Evolutionary conservation across 2,329 filamentous ascomycete genomes (phyloP).

Genomic region (Salinomyces thailandicus): DNA sequence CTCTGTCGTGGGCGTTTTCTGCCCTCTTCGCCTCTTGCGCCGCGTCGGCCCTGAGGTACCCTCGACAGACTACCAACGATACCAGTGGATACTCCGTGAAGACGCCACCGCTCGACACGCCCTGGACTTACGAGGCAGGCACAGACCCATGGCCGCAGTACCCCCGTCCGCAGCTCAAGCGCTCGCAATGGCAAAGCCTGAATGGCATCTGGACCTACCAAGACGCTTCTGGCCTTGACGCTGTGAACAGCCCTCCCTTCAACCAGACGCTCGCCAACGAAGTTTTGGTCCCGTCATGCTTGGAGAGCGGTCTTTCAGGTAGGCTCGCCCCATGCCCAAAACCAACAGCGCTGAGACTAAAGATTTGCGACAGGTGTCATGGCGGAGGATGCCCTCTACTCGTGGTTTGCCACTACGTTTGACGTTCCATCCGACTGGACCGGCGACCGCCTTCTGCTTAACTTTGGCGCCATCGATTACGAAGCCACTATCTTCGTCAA

Average conservation of each 20-base stretch:
- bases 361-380: constrained; percentile 14
- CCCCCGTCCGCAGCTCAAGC: constrained; percentile 45
- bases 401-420: constrained; percentile 39
- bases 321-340: neutral
- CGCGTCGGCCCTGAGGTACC: neutral
- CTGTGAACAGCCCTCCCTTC: constrained; percentile 35
- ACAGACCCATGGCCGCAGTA: constrained; percentile 45
- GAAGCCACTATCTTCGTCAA: constrained; percentile 48
- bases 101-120: constrained; percentile 25
- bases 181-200: constrained; percentile 43
- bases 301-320: constrained; percentile 46
- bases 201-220: constrained; percentile 49
- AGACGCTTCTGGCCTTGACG: constrained; percentile 31
- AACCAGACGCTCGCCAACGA: constrained; percentile 32
- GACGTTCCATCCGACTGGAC: constrained; percentile 40
- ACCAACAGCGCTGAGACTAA: neutral
- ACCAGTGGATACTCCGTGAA: constrained; percentile 9
- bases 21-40: neutral
- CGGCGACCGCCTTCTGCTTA: constrained; percentile 38
- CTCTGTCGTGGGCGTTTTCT: neutral
- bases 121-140: constrained; percentile 43
- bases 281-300: constrained; percentile 44
- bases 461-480: constrained; percentile 56
- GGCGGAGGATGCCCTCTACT: constrained; percentile 18
- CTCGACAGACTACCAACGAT: neutral